These are phyloP conservation scores for Ceratocystis lukuohia DNA, from an alignment of 2,329 filamentous ascomycete species.

Conservation along the genomic window DNA sequence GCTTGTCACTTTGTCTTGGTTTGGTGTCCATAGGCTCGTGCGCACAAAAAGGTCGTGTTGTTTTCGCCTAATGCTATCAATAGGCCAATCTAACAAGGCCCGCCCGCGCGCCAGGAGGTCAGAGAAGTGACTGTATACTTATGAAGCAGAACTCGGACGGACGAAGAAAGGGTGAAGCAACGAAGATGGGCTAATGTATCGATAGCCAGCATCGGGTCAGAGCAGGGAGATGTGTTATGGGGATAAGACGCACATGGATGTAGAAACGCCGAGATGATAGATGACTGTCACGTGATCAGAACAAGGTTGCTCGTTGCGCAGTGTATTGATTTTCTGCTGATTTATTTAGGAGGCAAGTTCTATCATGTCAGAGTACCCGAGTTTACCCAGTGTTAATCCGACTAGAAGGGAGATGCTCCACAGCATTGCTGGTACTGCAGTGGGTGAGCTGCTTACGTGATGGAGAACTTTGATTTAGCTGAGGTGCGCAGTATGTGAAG, in stretches of 20 bases:
- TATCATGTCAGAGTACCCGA: too few relatives aligned
- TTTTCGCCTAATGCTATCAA: background rate
- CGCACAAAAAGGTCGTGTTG: background rate
- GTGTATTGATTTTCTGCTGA: too few relatives aligned
- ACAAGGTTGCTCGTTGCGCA: too few relatives aligned
- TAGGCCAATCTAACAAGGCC: background rate
- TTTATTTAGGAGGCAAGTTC: too few relatives aligned
- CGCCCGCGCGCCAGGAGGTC: background rate
- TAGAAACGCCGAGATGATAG: background rate
- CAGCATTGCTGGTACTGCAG: too few relatives aligned
- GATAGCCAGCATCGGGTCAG: background rate
- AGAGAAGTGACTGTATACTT: background rate
- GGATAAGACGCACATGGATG: background rate
- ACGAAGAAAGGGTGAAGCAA: background rate
- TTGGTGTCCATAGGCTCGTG: background rate
- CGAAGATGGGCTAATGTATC: background rate
- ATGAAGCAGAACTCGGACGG: background rate
- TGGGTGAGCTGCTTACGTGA: too few relatives aligned
- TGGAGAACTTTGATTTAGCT: too few relatives aligned
- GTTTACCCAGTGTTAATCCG: too few relatives aligned
- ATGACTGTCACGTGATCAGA: too few relatives aligned
- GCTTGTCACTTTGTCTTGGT: background rate
- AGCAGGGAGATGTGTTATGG: background rate
- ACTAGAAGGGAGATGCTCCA: too few relatives aligned
- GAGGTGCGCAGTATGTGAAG: too few relatives aligned